phyloP scores from a whole-genome alignment of 148 eudicot species.

The Nyssa sinensis region DNA sequence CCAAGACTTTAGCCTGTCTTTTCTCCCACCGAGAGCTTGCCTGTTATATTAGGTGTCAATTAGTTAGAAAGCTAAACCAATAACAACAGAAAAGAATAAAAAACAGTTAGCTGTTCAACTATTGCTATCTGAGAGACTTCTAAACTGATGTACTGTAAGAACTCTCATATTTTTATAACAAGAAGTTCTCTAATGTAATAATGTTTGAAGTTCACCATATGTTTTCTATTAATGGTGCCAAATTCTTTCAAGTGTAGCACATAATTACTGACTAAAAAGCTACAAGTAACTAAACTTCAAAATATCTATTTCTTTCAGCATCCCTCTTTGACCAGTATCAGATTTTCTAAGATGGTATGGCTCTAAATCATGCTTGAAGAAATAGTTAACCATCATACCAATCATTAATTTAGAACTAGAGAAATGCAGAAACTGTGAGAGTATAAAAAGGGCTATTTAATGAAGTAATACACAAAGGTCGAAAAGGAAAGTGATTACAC shows the following conservation, averaged over 20 bases:
- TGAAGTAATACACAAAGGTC: too few relatives aligned
- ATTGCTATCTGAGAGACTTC: background rate
- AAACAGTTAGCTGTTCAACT: background rate
- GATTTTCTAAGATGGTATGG: too few relatives aligned
- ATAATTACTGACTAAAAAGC: background rate
- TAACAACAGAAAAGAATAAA: too few relatives aligned
- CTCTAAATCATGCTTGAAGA: too few relatives aligned
- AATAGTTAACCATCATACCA: too few relatives aligned
- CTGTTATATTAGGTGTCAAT: constrained; percentile 32
- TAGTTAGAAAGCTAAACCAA: background rate
- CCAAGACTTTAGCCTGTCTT: constrained; percentile 79
- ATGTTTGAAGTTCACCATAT: background rate
- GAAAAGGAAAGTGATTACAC: too few relatives aligned
- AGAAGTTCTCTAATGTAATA: background rate
- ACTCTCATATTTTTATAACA: background rate
- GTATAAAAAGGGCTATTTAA: too few relatives aligned
- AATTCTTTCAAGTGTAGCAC: background rate
- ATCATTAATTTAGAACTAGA: too few relatives aligned
- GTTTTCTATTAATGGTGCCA: background rate
- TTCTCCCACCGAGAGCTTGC: constrained; percentile 91
- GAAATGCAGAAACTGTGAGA: too few relatives aligned
- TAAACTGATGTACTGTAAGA: background rate
- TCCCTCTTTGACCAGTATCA: background rate
- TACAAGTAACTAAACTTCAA: background rate
- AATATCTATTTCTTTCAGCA: background rate